Conservation (phyloP, 352 stramenopile species). For the Phytophthora ramorum region DNA sequence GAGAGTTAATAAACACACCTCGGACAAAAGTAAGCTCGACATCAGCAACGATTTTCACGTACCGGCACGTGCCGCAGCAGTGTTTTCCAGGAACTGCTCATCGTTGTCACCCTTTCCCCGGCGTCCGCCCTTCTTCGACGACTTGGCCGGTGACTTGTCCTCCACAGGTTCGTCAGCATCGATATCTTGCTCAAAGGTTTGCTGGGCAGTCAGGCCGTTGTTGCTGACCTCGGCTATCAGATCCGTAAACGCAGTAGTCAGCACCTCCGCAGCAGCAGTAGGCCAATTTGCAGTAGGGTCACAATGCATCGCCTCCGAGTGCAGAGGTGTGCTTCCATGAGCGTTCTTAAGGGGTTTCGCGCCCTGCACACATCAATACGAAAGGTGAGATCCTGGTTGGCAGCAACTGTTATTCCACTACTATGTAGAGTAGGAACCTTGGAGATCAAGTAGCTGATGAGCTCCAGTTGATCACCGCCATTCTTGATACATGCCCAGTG, state of each 20-base stretch:
- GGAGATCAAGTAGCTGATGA: conserved; percentile 63
- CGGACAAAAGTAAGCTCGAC: not conserved
- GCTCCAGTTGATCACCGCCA: conserved; percentile 43
- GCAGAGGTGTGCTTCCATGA: conserved; percentile 66
- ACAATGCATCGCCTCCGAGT: conserved; percentile 82
- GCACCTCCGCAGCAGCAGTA: conserved; percentile 45
- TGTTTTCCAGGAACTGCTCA: conserved; percentile 53
- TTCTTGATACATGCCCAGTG: conserved; percentile 81
- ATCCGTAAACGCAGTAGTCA: conserved; percentile 64
- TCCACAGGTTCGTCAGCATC: conserved; percentile 57
- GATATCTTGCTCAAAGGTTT: conserved; percentile 71
- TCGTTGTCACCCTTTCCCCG: conserved; percentile 33
- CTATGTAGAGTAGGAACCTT: conserved; percentile 45
- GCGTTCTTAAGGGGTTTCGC: conserved; percentile 67
- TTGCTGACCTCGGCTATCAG: conserved; percentile 62
- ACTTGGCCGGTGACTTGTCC: conserved; percentile 21
- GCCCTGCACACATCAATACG: conserved; percentile 39
- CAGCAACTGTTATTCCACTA: not conserved
- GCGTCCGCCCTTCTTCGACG: conserved; percentile 38
- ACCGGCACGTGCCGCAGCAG: conserved; percentile 64
- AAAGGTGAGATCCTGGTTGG: not conserved
- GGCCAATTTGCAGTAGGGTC: conserved; percentile 64
- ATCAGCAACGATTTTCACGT: conserved; percentile 4
- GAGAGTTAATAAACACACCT: not conserved
- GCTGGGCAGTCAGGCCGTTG: conserved; percentile 62